Conservation (phyloP, 257 asterid genomes). For the Rauvolfia tetraphylla region DNA sequence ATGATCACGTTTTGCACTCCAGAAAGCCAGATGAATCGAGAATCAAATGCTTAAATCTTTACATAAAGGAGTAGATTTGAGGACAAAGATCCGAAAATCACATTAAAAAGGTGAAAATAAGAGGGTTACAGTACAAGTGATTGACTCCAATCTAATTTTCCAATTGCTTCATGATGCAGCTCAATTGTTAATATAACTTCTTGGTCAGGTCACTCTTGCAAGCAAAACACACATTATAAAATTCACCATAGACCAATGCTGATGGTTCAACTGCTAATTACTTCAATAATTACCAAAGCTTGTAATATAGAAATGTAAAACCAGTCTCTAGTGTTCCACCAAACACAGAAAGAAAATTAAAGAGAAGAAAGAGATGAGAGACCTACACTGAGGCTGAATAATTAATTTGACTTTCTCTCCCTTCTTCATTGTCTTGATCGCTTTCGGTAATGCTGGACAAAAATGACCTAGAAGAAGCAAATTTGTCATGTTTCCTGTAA, state of each 20-base stretch:
- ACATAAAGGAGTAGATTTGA: not conserved
- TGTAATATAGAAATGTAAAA: not conserved
- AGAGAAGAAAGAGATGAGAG: slow-evolving; percentile 1
- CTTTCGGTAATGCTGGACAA: slow-evolving; percentile 64
- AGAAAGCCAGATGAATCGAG: not conserved
- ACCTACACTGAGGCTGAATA: slow-evolving; percentile 62
- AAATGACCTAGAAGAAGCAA: slow-evolving; percentile 46
- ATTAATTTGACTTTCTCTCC: slow-evolving; percentile 58
- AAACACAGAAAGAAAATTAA: slow-evolving; percentile 7
- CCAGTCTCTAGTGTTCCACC: not conserved
- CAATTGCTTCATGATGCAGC: slow-evolving; percentile 1
- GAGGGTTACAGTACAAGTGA: not conserved
- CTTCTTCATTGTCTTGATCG: slow-evolving; percentile 66
- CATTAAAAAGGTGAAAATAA: not conserved
- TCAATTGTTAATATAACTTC: not conserved
- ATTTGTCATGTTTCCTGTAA: not conserved
- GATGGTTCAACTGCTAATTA: not conserved
- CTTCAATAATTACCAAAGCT: no score
- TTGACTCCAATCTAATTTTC: not conserved
- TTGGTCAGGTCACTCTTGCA: not conserved
- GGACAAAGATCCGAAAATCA: not conserved
- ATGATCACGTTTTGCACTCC: not conserved
- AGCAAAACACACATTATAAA: not conserved
- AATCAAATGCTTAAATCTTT: not conserved
- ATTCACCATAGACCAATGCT: not conserved